Base-by-base conservation (phyloP, 306 rosid species). In the Cicer bijugum region DNA sequence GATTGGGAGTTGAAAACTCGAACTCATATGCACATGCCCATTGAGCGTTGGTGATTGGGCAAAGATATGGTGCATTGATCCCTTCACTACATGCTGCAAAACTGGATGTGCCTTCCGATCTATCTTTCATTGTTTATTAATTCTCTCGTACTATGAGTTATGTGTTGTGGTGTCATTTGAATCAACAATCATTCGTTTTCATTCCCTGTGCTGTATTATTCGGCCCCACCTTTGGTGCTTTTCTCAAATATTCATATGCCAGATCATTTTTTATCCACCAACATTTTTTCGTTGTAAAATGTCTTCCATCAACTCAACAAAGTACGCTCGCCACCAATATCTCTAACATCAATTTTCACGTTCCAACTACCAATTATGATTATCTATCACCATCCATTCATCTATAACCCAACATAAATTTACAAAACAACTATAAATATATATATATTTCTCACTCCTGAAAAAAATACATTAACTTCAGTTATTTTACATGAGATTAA, bases 21-120 rank as follows among this genome's bases (percentile, higher is more conserved):
- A 75, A 60, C 28, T 12, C 86, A 82, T 84, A 56, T 80, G 86
- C 83, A 8, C 50, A 8, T 65, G 67, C 73, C 60, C 68, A 67
- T 68, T 76, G 46, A 7, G 42, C 72, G 82, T 71, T 38, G 72
- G 69, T 47, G 14, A 48, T 71, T 65, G 42, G 17, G 37, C 73
- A 47, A 67, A 28, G 33, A 28, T 80, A 74, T 58, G 9, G 14
- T 70, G 65, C 64, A 51, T 74, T 78, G 77, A 70, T 70, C 45
- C 82, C 81, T 43, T 43, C 78, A 40, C 74, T 58, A 1, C 44
- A 58, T 7, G 7, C 58, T 73, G 28, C 67, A 61, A 42, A 40
- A 23, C 4, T 68, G 16, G 47, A 42, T 0, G 12, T 20, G 28
- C 53, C 33, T 70, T 62, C 76, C 20, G 8, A 48, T 4, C 14